Evolutionary conservation across 139 green algal genomes (phyloP).

Genomic region (Chlorella sp.): DNA sequence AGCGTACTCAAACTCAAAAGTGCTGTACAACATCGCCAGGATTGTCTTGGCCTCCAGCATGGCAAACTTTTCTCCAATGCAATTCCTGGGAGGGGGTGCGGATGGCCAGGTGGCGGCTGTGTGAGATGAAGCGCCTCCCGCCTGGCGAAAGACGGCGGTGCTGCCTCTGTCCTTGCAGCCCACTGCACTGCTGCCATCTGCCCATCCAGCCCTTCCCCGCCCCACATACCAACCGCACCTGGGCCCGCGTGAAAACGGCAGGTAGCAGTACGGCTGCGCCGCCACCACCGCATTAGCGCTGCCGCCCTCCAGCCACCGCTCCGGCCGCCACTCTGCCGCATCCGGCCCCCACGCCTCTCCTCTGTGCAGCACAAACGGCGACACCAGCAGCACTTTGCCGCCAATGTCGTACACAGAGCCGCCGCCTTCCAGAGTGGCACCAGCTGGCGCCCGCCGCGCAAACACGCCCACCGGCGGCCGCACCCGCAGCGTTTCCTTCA

Average conservation of each 20-base stretch:
- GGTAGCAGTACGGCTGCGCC: not conserved
- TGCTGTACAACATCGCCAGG: not conserved
- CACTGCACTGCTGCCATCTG: no score
- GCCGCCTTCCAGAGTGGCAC: no score
- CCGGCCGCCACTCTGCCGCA: not conserved
- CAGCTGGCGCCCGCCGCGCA: no score
- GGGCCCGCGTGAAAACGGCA: not conserved
- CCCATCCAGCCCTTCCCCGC: no score
- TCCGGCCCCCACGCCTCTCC: not conserved
- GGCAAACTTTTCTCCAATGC: not conserved
- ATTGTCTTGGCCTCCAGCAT: not conserved
- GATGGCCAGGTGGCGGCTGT: no score
- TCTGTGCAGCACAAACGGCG: not conserved
- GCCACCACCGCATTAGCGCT: not conserved
- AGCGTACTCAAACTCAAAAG: not conserved
- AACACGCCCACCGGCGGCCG: no score
- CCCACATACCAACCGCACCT: no score
- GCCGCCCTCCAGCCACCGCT: constrained; percentile 7
- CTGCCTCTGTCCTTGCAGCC: no score
- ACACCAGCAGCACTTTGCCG: not conserved
- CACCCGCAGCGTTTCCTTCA: no score
- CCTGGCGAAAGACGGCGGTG: no score
- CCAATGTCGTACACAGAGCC: no score
- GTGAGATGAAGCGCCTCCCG: no score
- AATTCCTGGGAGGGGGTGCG: not conserved